Base-by-base conservation (phyloP, 163 green algal genomes). In the Chlamydomonas reinhardtii region DNA sequence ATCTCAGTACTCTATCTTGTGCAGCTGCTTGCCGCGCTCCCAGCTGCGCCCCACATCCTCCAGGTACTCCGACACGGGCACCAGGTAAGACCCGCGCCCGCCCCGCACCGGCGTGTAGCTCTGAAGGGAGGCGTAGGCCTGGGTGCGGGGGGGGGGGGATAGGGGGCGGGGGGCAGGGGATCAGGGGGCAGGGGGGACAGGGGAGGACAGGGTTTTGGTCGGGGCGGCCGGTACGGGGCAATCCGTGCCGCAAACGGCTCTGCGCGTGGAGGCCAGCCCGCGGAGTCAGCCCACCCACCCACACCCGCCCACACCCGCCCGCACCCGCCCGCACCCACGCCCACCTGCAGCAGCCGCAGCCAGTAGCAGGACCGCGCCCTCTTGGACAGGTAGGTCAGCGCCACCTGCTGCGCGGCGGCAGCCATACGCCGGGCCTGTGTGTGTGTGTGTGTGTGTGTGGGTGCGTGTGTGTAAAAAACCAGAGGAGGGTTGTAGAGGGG, bases 361-460 rank as follows among this genome's bases (percentile, higher is more conserved):
- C 82, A 87, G 34, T 82, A 87, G 82, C 82, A 87, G n/a, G 72
- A 74, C 5, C 82, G 29, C 16, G 82, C 82, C 61, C 82, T n/a
- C 39, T 81, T 82, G 43, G 15, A n/a, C 3, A 87, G 61, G 62
- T 87, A 87, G 29, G 22, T 61, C 11, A 87, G 29, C 14, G 82
- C 82, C 31, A 87, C 70, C n/a, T 52, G 24, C 70, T 86, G 80
- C 27, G 34, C 80, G 0, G 80, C 80, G 11, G 80, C 80, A 9
- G 80, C 80, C 69, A 86, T 80, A 5, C 35, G 56, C 70, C 79
- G 24, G 29, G 80, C 80, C 80, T 86, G 70, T 2, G 19, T 29
- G 34, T n/a, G 68, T 34, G 34, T 52, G 39, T 48, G 39, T n/a
- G 39, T 48, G 39, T 5, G 39, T 14, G 39, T 14, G 39, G 39